Percentiles rank a stretch among this genome's conserved stretches.
Conservation (phyloP, 176 grass and related monocot genomes). For the Juncus effusus region DNA sequence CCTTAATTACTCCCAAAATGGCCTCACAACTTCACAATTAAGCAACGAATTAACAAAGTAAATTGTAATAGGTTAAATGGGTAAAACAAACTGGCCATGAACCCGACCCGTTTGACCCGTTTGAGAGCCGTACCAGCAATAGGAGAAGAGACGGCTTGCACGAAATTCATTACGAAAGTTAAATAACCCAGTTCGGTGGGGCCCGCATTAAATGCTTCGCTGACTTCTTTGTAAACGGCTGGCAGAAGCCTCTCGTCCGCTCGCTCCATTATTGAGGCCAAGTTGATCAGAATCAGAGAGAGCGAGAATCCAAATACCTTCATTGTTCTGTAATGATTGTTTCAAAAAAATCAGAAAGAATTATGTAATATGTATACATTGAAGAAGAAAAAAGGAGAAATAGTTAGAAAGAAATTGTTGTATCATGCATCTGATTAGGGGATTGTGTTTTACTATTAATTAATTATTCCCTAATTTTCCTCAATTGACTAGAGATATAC, state of each 20-base stretch:
- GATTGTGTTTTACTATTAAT: no score
- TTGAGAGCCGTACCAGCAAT: constrained; percentile 7
- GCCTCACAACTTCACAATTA: no score
- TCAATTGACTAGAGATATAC: no score
- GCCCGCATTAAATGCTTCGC: constrained; percentile 74
- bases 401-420: no score
- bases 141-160: constrained; percentile 82
- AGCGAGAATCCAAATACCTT: constrained; percentile 87
- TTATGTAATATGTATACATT: background rate
- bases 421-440: no score
- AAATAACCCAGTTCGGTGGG: constrained; percentile 91
- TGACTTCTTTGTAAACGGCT: constrained; percentile 96
- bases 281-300: constrained; percentile 89
- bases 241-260: constrained; percentile 93
- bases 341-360: constrained; percentile 17
- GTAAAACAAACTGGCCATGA: background rate
- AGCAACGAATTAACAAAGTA: no score
- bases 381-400: no score
- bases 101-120: constrained; percentile 3
- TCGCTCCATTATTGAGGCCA: constrained; percentile 86
- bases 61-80: no score
- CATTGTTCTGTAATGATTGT: constrained; percentile 52
- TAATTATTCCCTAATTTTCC: background rate
- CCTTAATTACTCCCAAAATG: no score
- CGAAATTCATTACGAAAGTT: constrained; percentile 80